These are phyloP conservation scores for Candida saitoana DNA, from an alignment of 805 yeast genomes.

Conservation along the genomic window DNA sequence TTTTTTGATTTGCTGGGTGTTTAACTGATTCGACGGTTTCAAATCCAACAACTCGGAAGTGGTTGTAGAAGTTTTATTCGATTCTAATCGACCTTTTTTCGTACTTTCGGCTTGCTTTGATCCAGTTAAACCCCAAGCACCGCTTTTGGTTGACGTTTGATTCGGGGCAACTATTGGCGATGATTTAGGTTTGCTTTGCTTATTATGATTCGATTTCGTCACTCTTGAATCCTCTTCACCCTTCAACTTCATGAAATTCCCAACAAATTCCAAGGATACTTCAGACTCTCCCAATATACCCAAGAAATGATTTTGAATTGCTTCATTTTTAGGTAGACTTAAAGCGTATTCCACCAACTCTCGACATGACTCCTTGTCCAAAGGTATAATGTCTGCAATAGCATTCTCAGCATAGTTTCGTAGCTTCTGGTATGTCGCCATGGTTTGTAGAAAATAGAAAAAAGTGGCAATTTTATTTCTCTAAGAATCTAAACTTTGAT, in stretches of 20 bases:
- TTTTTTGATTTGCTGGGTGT: constrained; percentile 20
- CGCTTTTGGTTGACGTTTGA: background rate
- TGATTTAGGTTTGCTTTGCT: background rate
- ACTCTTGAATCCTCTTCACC: background rate
- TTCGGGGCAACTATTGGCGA: constrained; percentile 5
- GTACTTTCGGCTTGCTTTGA: background rate
- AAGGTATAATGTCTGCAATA: constrained; percentile 43
- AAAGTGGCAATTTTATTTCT: too few relatives aligned
- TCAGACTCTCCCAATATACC: constrained; percentile 57
- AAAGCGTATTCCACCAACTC: constrained; percentile 56
- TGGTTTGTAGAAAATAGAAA: background rate
- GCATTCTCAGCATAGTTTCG: constrained; percentile 24
- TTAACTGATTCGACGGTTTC: constrained; percentile 18
- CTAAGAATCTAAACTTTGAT: too few relatives aligned
- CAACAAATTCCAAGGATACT: constrained; percentile 45
- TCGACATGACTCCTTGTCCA: constrained; percentile 52
- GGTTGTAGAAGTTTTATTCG: constrained; percentile 27
- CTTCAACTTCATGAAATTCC: constrained; percentile 39
- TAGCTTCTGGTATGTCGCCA: constrained; percentile 9
- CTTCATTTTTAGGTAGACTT: constrained; percentile 43
- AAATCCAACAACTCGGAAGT: constrained; percentile 46
- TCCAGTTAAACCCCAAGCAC: background rate
- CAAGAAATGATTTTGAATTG: constrained; percentile 48
- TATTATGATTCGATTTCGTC: background rate
- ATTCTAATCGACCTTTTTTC: background rate